Percentiles rank a stretch among this genome's conserved stretches.
Conservation (phyloP, 768 basidiomycete species). For the Rhodosporidiobolus sp. region DNA sequence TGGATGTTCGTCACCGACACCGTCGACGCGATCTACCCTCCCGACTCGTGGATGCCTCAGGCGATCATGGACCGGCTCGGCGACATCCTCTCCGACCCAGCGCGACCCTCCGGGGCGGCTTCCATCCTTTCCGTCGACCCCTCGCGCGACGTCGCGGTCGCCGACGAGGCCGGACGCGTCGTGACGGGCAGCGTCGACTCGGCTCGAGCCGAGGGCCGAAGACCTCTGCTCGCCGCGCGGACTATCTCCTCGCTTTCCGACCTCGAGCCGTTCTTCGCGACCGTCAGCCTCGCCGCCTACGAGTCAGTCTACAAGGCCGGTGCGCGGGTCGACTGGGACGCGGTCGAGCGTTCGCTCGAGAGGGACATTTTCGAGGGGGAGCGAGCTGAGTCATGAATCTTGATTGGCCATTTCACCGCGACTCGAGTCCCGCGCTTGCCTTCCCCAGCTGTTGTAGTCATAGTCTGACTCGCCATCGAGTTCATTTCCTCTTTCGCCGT, state of each 20-base stretch:
- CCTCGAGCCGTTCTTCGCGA: slow-evolving; percentile 83
- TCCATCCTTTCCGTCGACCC: neutral
- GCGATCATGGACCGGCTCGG: slow-evolving; percentile 88
- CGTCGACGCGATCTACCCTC: slow-evolving; percentile 85
- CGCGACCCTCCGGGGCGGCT: neutral
- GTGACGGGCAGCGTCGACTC: too few species aligned
- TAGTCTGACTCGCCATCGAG: too few species aligned
- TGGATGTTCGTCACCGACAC: slow-evolving; percentile 99
- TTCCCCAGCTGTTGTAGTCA: too few species aligned
- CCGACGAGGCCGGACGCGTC: neutral
- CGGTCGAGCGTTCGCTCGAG: slow-evolving; percentile 74
- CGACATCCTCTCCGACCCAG: slow-evolving; percentile 55
- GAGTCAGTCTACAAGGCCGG: slow-evolving; percentile 83
- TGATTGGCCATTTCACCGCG: too few species aligned
- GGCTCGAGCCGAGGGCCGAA: slow-evolving; percentile 54
- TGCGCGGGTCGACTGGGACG: slow-evolving; percentile 81
- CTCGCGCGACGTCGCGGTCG: neutral
- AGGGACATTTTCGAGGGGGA: slow-evolving; percentile 79
- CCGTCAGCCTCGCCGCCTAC: slow-evolving; percentile 81
- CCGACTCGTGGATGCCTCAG: slow-evolving; percentile 75
- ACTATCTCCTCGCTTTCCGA: slow-evolving; percentile 48
- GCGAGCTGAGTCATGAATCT: neutral
- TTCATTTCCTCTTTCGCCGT: too few species aligned
- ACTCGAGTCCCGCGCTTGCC: too few species aligned
- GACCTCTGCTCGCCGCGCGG: slow-evolving; percentile 63